Percentiles rank a stretch among this genome's conserved stretches.
phyloP scores from a whole-genome alignment of 2,329 filamentous ascomycete genomes.

The Diaporthe citrichinensis region DNA sequence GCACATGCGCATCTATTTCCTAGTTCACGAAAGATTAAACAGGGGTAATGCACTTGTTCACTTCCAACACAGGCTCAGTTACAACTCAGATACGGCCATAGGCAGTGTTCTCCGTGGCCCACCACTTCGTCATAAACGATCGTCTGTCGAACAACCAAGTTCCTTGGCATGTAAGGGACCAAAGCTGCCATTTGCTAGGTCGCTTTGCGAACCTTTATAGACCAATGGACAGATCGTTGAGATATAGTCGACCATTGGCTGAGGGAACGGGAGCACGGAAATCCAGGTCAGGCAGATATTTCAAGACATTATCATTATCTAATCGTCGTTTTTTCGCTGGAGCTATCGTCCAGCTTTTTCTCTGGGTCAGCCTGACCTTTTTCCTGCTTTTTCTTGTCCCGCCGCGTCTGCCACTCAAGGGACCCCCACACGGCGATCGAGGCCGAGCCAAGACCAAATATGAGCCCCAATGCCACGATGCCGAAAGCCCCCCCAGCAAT shows the following conservation, averaged over 20 bases:
- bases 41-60: too few relatives aligned
- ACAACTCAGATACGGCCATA: too few relatives aligned
- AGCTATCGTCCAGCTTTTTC: conserved; percentile 4
- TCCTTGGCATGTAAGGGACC: not conserved
- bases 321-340: not conserved
- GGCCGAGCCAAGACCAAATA: conserved; percentile 38
- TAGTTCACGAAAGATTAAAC: too few relatives aligned
- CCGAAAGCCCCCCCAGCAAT: conserved; percentile 33
- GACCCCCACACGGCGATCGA: conserved; percentile 37
- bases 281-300: not conserved
- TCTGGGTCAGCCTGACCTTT: not conserved
- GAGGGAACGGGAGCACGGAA: too few relatives aligned
- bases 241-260: too few relatives aligned
- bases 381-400: conserved; percentile 34
- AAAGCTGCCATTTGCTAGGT: not conserved
- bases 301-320: conserved; percentile 23
- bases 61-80: too few relatives aligned
- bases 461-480: conserved; percentile 28
- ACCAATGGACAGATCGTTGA: not conserved
- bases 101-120: too few relatives aligned
- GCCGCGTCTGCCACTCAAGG: conserved; percentile 31
- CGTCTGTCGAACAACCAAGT: not conserved
- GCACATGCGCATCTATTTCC: not conserved
- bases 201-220: not conserved
- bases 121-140: too few relatives aligned